Conservation (phyloP, 306 rosid species). For the Rosa lucieae region DNA sequence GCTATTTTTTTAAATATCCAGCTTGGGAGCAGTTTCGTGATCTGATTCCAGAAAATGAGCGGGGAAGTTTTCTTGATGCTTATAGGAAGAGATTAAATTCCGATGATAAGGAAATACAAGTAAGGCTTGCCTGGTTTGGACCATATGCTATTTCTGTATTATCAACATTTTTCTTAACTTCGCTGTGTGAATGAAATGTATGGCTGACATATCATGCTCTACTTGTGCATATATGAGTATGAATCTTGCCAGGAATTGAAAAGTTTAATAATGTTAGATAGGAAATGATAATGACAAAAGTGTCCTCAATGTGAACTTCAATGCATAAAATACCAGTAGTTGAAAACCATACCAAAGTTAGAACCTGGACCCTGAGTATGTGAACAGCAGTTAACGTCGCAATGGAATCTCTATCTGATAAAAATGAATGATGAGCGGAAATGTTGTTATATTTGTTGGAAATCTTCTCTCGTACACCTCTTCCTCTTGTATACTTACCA, state of each 20-base stretch:
- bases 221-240: background rate
- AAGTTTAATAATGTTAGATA: background rate
- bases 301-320: background rate
- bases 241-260: background rate
- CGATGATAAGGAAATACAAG: constrained; percentile 70
- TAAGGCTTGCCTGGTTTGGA: constrained; percentile 38
- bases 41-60: constrained; percentile 81
- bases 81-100: constrained; percentile 86
- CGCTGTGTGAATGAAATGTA: background rate
- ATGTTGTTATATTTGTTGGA: background rate
- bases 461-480: background rate
- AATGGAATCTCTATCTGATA: no score
- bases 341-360: background rate
- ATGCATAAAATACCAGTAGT: background rate
- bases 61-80: constrained; percentile 70
- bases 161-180: background rate
- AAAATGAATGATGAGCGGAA: background rate
- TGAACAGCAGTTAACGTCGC: background rate
- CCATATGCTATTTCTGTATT: background rate
- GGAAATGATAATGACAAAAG: background rate
- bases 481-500: no score
- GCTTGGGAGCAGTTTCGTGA: constrained; percentile 96
- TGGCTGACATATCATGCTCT: background rate
- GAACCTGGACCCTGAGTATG: background rate
- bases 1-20: constrained; percentile 31